Evolutionary conservation across 2,329 filamentous ascomycete species (phyloP).

Genomic region (Hymenoscyphus albidus): DNA sequence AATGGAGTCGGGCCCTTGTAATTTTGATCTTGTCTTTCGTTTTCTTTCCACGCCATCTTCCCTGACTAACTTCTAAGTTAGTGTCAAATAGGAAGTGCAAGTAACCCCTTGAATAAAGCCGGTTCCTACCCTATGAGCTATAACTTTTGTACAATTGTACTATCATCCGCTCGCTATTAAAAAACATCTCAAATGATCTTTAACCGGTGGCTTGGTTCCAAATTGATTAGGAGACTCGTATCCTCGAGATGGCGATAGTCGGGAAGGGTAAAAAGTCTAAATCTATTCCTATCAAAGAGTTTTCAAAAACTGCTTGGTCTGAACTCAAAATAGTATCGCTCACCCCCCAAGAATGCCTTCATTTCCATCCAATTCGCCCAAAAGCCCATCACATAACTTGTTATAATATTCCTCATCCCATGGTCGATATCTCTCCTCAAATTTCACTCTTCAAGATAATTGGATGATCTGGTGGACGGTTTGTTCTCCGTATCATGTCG

Average conservation of each 20-base stretch:
- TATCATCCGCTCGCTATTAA: neutral
- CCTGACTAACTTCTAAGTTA: neutral
- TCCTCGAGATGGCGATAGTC: neutral
- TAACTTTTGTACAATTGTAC: neutral
- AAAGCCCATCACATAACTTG: neutral
- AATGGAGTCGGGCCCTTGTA: slow-evolving; percentile 27
- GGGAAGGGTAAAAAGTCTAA: neutral
- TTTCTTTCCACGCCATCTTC: neutral
- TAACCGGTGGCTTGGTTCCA: neutral
- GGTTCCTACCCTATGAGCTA: neutral
- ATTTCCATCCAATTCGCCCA: neutral
- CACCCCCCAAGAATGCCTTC: neutral
- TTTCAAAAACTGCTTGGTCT: neutral
- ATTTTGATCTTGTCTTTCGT: neutral
- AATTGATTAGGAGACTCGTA: neutral
- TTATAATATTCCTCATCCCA: neutral
- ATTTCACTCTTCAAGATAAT: neutral
- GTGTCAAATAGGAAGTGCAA: neutral
- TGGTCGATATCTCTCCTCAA: neutral
- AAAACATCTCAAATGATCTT: neutral
- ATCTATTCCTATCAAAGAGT: neutral
- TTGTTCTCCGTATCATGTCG: neutral
- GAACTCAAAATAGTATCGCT: neutral
- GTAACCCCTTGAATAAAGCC: neutral
- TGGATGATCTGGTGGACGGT: neutral